Base-by-base conservation (phyloP, 441 rosid genomes). In the Euphorbia schlechtendalii region DNA sequence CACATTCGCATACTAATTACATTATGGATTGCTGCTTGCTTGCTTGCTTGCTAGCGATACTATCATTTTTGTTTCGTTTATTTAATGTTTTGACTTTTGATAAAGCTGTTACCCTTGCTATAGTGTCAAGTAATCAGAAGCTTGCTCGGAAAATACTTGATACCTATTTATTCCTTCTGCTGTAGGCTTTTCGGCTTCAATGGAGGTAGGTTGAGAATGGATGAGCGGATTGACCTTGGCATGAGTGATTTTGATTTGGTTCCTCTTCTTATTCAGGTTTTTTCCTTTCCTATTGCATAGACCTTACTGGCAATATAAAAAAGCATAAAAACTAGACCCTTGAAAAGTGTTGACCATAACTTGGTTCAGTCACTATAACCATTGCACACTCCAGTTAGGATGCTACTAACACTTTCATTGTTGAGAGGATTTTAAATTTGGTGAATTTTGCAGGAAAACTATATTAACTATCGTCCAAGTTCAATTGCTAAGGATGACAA, bases 201-300 rank as follows among this genome's bases (percentile, higher is more conserved):
- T 77, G 93, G 92, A 41, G 92, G 97, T 71, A 94, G 77, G 86
- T 76, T 94, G 82, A 84, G 84, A 76, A 94, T 89, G 97, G 97
- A 90, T 73, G 96, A 94, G 76, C 90, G 96, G 48, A 73, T 94
- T 55, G 83, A 89, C 74, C 96, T 94, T 56, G 83, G 99, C 84
- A 94, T 94, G 99, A 90, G 99, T 69, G 97, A 94, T 87, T 88
- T 74, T 74, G 99, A 94, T 77, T 77, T 94, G 61, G 92, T 90
- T 59, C 97, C 99, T 58, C 96, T 94, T 75, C 56, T 94, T 69
- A 54, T 90, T 76, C 99, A 94, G 99, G 99, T 90, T 70, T 25
- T 54, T 66, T 61, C 59, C 78, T 71, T 63, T 56, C 28, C 4
- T 21, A 30, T 3, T 57, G 34, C 62, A 0, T 70, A 11, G 61